Percentiles rank a stretch among this genome's conserved stretches.
Evolutionary conservation across 495 filamentous ascomycete species (phyloP).

Genomic region (Aspergillus olivimuriae): DNA sequence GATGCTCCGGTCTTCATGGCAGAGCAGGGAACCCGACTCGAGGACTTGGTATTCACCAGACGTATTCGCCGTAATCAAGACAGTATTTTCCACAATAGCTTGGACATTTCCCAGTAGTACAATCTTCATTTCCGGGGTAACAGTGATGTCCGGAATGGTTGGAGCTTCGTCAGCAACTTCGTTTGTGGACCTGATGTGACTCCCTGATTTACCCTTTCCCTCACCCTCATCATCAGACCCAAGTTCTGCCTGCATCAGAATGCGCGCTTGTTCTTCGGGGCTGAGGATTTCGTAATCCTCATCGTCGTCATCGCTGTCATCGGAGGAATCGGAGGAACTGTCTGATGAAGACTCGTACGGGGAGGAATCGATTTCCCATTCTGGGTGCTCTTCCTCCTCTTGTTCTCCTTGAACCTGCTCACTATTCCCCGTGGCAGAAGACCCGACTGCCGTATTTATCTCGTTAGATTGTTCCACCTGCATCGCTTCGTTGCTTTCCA

Average conservation of each 20-base stretch:
- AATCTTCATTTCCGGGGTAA: conserved; percentile 71
- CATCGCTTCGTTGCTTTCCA: conserved; percentile 21
- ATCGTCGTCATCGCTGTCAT: conserved; percentile 60
- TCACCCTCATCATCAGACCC: conserved; percentile 66
- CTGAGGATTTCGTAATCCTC: conserved; percentile 66
- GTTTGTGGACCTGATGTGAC: conserved; percentile 61
- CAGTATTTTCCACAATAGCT: conserved; percentile 64
- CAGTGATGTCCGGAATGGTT: conserved; percentile 64
- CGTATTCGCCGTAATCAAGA: conserved; percentile 72
- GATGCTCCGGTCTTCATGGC: conserved; percentile 65
- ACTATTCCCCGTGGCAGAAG: conserved; percentile 3
- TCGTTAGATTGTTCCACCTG: conserved; percentile 24
- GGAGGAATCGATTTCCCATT: conserved; percentile 65
- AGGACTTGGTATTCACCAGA: conserved; percentile 79
- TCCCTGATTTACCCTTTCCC: conserved; percentile 39
- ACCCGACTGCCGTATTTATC: not conserved
- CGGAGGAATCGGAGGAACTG: conserved; percentile 46
- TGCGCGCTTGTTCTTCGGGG: conserved; percentile 69
- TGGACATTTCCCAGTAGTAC: conserved; percentile 66
- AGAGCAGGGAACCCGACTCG: conserved; percentile 76
- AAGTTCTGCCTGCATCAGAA: conserved; percentile 70
- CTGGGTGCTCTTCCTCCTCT: conserved; percentile 59
- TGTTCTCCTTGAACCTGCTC: conserved; percentile 24
- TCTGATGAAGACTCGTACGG: conserved; percentile 53
- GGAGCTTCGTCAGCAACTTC: conserved; percentile 62